Percentiles rank a stretch among this genome's conserved stretches.
These are phyloP conservation scores for Gossypium longicalyx DNA, from an alignment of 345 rosid genomes.

Conservation along the genomic window DNA sequence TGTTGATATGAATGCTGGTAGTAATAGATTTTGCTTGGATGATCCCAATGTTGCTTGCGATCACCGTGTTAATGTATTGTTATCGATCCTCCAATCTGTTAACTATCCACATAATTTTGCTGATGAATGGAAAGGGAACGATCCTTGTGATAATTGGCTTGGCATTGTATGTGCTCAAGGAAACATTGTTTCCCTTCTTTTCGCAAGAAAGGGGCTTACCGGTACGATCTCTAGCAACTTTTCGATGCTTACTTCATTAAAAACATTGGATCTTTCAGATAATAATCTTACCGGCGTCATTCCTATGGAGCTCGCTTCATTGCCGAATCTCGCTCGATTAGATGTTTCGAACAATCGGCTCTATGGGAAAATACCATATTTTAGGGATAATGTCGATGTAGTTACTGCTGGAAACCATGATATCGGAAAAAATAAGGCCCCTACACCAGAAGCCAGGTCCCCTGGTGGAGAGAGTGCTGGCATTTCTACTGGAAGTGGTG, in stretches of 20 bases:
- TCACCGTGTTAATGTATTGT: slow-evolving; percentile 27
- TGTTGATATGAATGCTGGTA: slow-evolving; percentile 18
- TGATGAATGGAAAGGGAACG: slow-evolving; percentile 37
- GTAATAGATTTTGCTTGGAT: slow-evolving; percentile 38
- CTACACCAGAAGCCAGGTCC: slow-evolving; percentile 9
- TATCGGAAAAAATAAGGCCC: slow-evolving; percentile 34
- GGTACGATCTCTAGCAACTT: slow-evolving; percentile 61
- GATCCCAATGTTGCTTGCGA: slow-evolving; percentile 36
- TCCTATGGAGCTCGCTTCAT: slow-evolving; percentile 49
- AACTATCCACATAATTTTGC: slow-evolving; percentile 36
- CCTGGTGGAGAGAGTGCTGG: slow-evolving; percentile 12
- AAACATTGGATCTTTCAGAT: slow-evolving; percentile 41
- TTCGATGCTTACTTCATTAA: slow-evolving; percentile 44
- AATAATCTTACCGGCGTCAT: slow-evolving; percentile 53
- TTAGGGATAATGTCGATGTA: slow-evolving; percentile 37
- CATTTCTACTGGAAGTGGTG: slow-evolving; percentile 22
- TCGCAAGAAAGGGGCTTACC: slow-evolving; percentile 40
- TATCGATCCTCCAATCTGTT: slow-evolving; percentile 27
- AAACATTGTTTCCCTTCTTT: slow-evolving; percentile 42
- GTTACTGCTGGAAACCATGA: slow-evolving; percentile 40
- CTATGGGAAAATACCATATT: slow-evolving; percentile 46
- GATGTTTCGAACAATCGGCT: slow-evolving; percentile 65
- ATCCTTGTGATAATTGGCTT: slow-evolving; percentile 61
- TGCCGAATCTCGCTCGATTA: slow-evolving; percentile 45
- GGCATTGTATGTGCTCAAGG: slow-evolving; percentile 55